Evolutionary conservation across 2,329 filamentous ascomycete species (phyloP).

Genomic region (Blastomyces percursus): DNA sequence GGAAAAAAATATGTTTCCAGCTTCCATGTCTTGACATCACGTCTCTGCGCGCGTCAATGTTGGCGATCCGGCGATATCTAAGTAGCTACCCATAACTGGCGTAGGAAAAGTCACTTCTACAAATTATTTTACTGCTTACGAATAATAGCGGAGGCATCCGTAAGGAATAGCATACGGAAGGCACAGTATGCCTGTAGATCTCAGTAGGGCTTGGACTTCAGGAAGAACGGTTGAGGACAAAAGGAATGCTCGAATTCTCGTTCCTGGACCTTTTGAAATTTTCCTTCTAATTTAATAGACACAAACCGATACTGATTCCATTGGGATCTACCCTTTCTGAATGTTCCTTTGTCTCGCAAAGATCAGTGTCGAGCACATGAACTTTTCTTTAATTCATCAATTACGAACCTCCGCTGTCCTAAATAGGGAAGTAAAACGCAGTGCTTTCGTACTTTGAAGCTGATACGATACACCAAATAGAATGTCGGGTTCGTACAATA

Average conservation of each 20-base stretch:
- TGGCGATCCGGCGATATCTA: neutral
- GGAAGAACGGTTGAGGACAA: neutral
- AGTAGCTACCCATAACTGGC: neutral
- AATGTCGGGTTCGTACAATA: neutral
- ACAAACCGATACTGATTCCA: neutral
- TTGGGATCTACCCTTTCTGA: neutral
- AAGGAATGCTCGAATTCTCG: neutral
- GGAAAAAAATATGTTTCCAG: neutral
- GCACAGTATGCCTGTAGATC: no score
- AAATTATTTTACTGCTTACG: neutral
- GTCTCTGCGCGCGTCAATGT: neutral
- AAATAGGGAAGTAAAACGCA: neutral
- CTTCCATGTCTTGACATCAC: neutral
- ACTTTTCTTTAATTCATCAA: neutral
- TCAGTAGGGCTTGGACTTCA: neutral
- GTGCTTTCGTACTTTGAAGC: neutral
- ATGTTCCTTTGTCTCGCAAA: neutral
- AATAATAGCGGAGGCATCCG: neutral
- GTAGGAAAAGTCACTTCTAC: neutral
- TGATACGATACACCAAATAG: neutral
- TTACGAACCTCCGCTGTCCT: no score
- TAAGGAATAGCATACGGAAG: neutral
- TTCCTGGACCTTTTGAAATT: neutral
- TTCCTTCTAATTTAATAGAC: neutral
- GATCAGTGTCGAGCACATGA: neutral